These are phyloP conservation scores for Fusarium temperatum DNA, from an alignment of 2,329 filamentous ascomycete genomes.

Conservation along the genomic window DNA sequence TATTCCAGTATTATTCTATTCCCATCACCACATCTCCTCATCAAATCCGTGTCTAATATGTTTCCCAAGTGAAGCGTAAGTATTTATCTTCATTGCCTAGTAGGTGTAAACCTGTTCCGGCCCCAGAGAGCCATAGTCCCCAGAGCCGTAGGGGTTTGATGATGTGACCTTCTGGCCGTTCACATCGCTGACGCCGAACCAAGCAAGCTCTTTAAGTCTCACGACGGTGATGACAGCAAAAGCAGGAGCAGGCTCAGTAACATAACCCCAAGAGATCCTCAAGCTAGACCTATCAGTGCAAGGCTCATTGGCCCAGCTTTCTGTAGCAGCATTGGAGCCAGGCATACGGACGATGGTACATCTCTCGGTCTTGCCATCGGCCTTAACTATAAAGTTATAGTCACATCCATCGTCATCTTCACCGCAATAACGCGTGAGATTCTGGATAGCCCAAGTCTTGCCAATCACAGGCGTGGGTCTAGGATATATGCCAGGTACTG, in stretches of 20 bases:
- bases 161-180: slow-evolving; percentile 28
- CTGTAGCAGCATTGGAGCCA: slow-evolving; percentile 15
- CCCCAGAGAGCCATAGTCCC: slow-evolving; percentile 19
- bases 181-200: slow-evolving; percentile 29
- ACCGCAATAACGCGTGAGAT: slow-evolving; percentile 28
- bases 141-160: slow-evolving; percentile 24
- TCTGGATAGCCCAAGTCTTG: slow-evolving; percentile 16
- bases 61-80: not conserved
- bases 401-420: slow-evolving; percentile 25
- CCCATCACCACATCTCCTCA: not conserved
- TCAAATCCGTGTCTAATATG: not conserved
- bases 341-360: slow-evolving; percentile 28
- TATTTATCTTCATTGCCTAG: not conserved
- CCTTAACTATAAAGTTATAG: slow-evolving; percentile 30
- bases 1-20: not conserved
- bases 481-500: not conserved
- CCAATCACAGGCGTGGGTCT: slow-evolving; percentile 11
- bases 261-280: slow-evolving; percentile 32
- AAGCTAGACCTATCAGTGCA: slow-evolving; percentile 21
- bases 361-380: slow-evolving; percentile 22
- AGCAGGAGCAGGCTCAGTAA: slow-evolving; percentile 22
- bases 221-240: slow-evolving; percentile 31
- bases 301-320: slow-evolving; percentile 29
- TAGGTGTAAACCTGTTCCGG: slow-evolving; percentile 32
- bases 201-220: slow-evolving; percentile 28